phyloP scores from a whole-genome alignment of 1,139 yeast genomes.

The Wickerhamiella infanticola region DNA sequence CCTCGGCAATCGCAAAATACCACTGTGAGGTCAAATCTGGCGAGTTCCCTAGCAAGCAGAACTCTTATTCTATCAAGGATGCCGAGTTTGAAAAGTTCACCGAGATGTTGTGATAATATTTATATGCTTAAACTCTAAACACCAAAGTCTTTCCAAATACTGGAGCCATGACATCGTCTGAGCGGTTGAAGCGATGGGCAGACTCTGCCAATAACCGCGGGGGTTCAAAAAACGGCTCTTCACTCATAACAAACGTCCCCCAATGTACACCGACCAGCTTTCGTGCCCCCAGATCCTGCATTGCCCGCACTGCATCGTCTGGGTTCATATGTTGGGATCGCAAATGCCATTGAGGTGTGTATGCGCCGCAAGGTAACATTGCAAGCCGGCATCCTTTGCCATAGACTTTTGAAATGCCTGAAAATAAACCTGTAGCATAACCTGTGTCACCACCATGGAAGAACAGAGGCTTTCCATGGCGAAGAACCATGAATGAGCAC shows the following conservation, averaged over 20 bases:
- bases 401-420: slow-evolving; percentile 42
- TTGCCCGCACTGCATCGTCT: slow-evolving; percentile 52
- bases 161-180: slow-evolving; percentile 33
- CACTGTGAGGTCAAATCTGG: slow-evolving; percentile 39
- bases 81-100: slow-evolving; percentile 43
- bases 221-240: slow-evolving; percentile 81
- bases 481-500: slow-evolving; percentile 66
- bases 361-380: slow-evolving; percentile 84
- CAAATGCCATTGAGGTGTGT: slow-evolving; percentile 91
- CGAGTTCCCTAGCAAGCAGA: slow-evolving; percentile 49
- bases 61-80: slow-evolving; percentile 57
- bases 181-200: background rate
- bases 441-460: slow-evolving; percentile 97
- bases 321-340: slow-evolving; percentile 81
- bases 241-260: slow-evolving; percentile 86
- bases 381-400: slow-evolving; percentile 55
- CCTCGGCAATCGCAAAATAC: slow-evolving; percentile 39
- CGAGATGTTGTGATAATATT: slow-evolving; percentile 6
- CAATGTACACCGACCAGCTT: slow-evolving; percentile 81
- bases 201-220: background rate
- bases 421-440: slow-evolving; percentile 55
- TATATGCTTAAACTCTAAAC: slow-evolving; percentile 1
- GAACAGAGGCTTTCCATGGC: slow-evolving; percentile 51
- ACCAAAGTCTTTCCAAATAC: slow-evolving; percentile 37
- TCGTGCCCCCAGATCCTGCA: slow-evolving; percentile 43